Conservation (phyloP, 2,329 filamentous ascomycete species). For the Cladophialophora immunda region DNA sequence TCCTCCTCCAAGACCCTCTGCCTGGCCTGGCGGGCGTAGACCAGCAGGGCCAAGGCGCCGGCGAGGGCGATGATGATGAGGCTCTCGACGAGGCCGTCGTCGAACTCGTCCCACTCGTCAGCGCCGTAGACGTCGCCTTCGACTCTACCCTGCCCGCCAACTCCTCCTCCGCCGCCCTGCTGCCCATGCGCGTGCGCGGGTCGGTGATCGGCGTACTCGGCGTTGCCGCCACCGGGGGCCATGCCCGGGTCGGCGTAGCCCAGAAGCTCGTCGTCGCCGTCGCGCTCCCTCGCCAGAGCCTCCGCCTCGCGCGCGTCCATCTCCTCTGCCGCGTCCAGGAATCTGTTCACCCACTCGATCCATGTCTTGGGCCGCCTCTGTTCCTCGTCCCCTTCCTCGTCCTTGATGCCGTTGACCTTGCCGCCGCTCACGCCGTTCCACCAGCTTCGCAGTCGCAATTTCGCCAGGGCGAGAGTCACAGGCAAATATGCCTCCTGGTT, state of each 20-base stretch:
- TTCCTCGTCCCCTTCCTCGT: constrained; percentile 62
- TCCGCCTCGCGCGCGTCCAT: constrained; percentile 71
- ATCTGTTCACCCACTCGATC: constrained; percentile 85
- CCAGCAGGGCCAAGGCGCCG: constrained; percentile 75
- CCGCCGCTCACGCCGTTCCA: constrained; percentile 95
- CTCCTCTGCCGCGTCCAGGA: constrained; percentile 75
- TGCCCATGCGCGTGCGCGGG: constrained; percentile 1
- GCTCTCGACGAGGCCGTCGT: constrained; percentile 84
- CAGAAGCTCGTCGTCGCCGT: constrained; percentile 55
- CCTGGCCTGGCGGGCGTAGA: constrained; percentile 81
- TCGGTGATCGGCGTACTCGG: constrained; percentile 35
- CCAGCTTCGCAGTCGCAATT: constrained; percentile 82
- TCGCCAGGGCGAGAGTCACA: constrained; percentile 85
- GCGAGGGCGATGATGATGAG: constrained; percentile 82
- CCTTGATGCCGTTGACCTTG: constrained; percentile 89
- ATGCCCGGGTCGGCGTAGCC: constrained; percentile 61
- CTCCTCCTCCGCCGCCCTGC: constrained; percentile 2
- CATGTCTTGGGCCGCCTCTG: constrained; percentile 71
- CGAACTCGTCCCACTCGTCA: constrained; percentile 69
- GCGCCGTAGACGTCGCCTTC: constrained; percentile 52
- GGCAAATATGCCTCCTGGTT: constrained; percentile 94
- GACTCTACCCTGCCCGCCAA: constrained; percentile 27
- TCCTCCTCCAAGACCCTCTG: constrained; percentile 63
- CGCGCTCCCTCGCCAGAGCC: constrained; percentile 51
- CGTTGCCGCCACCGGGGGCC: constrained; percentile 61